Base-by-base conservation (phyloP, 768 basidiomycete genomes). In the Lactarius sanguifluus region DNA sequence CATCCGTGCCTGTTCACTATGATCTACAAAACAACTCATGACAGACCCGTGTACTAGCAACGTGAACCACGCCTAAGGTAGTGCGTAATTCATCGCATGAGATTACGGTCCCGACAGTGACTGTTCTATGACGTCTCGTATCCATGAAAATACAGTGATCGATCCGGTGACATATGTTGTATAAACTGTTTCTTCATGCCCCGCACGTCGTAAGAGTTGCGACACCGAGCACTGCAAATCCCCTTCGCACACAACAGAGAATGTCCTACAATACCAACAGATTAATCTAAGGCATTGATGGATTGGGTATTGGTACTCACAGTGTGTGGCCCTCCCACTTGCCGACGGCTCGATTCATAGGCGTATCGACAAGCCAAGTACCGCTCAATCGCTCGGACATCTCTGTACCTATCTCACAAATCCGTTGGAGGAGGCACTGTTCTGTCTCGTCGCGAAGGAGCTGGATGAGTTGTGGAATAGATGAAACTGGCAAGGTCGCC, bases 381-480 rank as follows among this genome's bases (percentile, higher is more conserved):
- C 87, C 83, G 30, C 77, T 78, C 25, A 79, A 75, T 55, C 68
- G 71, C 41, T 81, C 87, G 55, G 86, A 86, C 16, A 83, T 73
- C 59, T 81, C 81, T 23, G 77, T 79, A 7, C 91, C 91, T 30
- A 88, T 77, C 65, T 85, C 86, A 70, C 89, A 89, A 62, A 94
- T 87, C 66, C 86, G 78, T 40, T 83, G 79, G 34, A 94, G 79
- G 15, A 94, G 76, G 71, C 87, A 88, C 41, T 82, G 81, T 73
- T 90, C 88, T 28, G 91, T 84, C 74, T 96, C 94, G 69, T 94
- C 89, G 28, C 81, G 80, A 13, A 96, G 81, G 30, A 96, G 78
- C 66, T 92, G 87, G 30, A 81, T 79, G 41, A 96, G 80, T 72
- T 94, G 90, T 6, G 90, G 85, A 28, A 94, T 83, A 2, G 91